These are phyloP conservation scores for Aegilops bicornis DNA, from an alignment of 176 grass and related monocot species.

Conservation along the genomic window DNA sequence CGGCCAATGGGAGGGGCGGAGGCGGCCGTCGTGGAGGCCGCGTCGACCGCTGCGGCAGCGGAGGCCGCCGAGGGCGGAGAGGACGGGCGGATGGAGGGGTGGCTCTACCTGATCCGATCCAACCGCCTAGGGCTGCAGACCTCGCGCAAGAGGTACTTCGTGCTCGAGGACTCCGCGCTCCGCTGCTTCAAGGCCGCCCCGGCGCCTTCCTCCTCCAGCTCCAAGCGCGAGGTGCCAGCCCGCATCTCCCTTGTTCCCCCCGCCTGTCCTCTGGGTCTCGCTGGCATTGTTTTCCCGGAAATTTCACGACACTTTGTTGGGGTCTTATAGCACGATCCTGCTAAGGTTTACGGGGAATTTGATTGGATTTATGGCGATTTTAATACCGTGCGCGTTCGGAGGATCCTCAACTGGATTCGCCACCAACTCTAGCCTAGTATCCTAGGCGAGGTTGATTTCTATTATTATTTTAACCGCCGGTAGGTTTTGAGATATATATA, in stretches of 20 bases:
- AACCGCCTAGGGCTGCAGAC: conserved; percentile 79
- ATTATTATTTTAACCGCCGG: neutral
- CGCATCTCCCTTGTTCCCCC: neutral
- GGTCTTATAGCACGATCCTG: conserved; percentile 1
- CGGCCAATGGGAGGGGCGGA: conserved; percentile 21
- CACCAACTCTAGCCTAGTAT: neutral
- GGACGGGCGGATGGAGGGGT: conserved; percentile 70
- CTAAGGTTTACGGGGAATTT: neutral
- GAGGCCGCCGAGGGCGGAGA: neutral
- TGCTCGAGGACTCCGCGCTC: conserved; percentile 75
- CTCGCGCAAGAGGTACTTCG: conserved; percentile 92
- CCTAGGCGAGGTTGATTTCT: neutral
- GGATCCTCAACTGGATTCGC: conserved; percentile 4
- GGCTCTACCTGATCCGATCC: conserved; percentile 89
- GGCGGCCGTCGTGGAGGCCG: conserved; percentile 28
- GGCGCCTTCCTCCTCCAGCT: conserved; percentile 17
- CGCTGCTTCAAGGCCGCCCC: conserved; percentile 78
- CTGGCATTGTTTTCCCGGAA: neutral
- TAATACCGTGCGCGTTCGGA: neutral
- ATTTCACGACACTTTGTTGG: neutral
- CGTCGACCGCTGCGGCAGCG: neutral
- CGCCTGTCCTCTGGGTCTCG: neutral
- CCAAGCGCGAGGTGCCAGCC: conserved; percentile 65
- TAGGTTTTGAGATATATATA: conserved; percentile 14
- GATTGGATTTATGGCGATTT: neutral